phyloP scores from a whole-genome alignment of 1,284 basidiomycete species.

The Blastosporella zonata region DNA sequence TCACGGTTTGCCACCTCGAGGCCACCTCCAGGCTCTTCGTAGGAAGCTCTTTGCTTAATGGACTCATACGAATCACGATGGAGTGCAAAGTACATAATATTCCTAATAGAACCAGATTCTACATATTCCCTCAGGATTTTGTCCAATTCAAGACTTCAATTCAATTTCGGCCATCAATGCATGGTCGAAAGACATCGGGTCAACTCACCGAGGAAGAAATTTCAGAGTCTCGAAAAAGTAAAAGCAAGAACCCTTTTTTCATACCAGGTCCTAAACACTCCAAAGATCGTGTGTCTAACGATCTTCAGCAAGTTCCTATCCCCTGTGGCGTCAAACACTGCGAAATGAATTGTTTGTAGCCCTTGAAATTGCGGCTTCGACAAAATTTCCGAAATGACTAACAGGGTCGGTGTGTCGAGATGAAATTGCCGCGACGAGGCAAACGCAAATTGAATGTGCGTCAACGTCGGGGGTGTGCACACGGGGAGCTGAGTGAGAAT shows the following conservation, averaged over 20 bases:
- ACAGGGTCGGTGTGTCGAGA: conserved; percentile 24
- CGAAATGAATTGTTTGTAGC: conserved; percentile 24
- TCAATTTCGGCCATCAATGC: too few relatives aligned
- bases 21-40: not conserved
- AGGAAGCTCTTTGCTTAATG: not conserved
- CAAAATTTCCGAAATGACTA: conserved; percentile 16
- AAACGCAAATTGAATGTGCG: conserved; percentile 23
- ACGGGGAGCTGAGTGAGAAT: conserved; percentile 9
- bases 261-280: conserved; percentile 9
- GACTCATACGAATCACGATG: not conserved
- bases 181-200: not conserved
- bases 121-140: too few relatives aligned
- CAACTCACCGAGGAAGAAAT: not conserved
- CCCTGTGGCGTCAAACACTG: conserved; percentile 19
- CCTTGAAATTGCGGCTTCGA: conserved; percentile 16
- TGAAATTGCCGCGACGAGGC: conserved; percentile 28
- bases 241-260: conserved; percentile 6
- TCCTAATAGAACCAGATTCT: too few relatives aligned
- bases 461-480: conserved; percentile 13
- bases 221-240: conserved; percentile 3
- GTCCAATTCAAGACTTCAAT: too few relatives aligned
- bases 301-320: conserved; percentile 19
- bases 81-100: too few relatives aligned
- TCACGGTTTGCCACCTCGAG: not conserved
- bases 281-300: conserved; percentile 16